Conservation (phyloP, 2,329 filamentous ascomycete species). For the Fusarium floridanum region DNA sequence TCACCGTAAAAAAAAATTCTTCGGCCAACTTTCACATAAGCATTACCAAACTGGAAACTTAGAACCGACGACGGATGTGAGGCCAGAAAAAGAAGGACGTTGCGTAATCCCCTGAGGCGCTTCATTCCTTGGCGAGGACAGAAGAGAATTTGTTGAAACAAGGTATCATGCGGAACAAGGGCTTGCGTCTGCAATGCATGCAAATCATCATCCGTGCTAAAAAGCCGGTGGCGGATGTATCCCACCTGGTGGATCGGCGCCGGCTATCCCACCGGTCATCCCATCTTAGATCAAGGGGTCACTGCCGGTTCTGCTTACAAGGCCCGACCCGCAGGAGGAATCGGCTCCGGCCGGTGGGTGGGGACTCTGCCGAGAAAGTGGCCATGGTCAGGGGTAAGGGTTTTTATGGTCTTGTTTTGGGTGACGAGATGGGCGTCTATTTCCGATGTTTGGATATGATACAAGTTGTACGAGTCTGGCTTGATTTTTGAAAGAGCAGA, state of each 20-base stretch:
- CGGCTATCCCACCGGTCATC: constrained; percentile 15
- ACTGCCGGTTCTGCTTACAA: background rate
- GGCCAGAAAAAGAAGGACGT: constrained; percentile 9
- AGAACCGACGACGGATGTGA: background rate
- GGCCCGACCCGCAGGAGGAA: background rate
- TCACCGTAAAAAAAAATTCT: background rate
- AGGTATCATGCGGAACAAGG: background rate
- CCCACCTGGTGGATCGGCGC: background rate
- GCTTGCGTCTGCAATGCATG: background rate
- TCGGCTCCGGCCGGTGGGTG: background rate
- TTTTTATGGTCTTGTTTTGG: background rate
- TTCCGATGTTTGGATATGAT: background rate
- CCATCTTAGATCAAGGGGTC: constrained; percentile 7
- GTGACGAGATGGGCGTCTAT: background rate
- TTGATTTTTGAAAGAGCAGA: background rate
- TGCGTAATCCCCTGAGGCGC: constrained; percentile 2
- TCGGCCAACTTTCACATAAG: background rate
- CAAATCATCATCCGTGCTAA: background rate
- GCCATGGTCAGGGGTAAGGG: background rate
- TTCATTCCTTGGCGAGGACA: background rate
- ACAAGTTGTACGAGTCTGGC: constrained; percentile 1
- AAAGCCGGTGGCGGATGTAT: background rate
- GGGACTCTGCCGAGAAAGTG: background rate
- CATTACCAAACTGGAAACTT: background rate
- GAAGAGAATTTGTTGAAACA: background rate